These are phyloP conservation scores for Byssochlamys sp. DNA, from an alignment of 2,329 filamentous ascomycete genomes.

Conservation along the genomic window DNA sequence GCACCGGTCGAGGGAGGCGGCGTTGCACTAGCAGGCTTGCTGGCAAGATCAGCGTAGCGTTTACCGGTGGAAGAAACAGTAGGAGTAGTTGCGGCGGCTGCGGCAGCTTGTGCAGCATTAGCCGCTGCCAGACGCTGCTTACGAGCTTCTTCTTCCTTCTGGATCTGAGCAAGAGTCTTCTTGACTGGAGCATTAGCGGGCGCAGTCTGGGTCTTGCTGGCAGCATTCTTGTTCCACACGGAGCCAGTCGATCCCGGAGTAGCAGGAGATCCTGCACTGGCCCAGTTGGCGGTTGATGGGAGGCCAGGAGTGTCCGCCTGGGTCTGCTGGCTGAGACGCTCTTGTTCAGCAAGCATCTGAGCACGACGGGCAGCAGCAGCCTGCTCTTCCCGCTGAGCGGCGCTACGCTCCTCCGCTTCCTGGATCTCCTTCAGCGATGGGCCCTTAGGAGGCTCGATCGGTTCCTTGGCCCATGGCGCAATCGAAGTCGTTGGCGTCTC, in stretches of 20 bases:
- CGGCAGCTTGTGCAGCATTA: conserved; percentile 39
- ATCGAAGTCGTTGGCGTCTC: conserved; percentile 63
- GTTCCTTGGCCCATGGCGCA: conserved; percentile 91
- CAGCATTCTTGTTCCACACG: conserved; percentile 43
- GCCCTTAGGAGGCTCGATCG: conserved; percentile 61
- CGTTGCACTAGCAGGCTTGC: conserved; percentile 51
- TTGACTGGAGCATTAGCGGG: conserved; percentile 45
- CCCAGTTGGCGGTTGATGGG: conserved; percentile 83
- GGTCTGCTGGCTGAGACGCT: conserved; percentile 57
- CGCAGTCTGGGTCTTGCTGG: conserved; percentile 30
- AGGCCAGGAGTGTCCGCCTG: conserved; percentile 64
- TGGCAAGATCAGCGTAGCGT: conserved; percentile 86
- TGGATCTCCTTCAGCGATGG: conserved; percentile 95
- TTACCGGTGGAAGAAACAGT: conserved; percentile 53
- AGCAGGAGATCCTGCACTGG: conserved; percentile 60
- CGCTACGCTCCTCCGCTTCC: conserved; percentile 85
- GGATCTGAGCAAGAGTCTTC: conserved; percentile 91
- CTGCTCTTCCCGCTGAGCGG: conserved; percentile 75
- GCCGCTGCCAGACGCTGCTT: conserved; percentile 63
- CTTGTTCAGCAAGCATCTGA: conserved; percentile 61
- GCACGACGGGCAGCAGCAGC: conserved; percentile 69
- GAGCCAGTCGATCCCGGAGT: conserved; percentile 44
- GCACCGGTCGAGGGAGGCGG: conserved; percentile 46
- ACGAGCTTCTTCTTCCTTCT: conserved; percentile 84
- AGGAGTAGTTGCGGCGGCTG: conserved; percentile 25